These are phyloP conservation scores for Magnusiomyces tetraspermus DNA, from an alignment of 1,139 yeast genomes.

Conservation along the genomic window DNA sequence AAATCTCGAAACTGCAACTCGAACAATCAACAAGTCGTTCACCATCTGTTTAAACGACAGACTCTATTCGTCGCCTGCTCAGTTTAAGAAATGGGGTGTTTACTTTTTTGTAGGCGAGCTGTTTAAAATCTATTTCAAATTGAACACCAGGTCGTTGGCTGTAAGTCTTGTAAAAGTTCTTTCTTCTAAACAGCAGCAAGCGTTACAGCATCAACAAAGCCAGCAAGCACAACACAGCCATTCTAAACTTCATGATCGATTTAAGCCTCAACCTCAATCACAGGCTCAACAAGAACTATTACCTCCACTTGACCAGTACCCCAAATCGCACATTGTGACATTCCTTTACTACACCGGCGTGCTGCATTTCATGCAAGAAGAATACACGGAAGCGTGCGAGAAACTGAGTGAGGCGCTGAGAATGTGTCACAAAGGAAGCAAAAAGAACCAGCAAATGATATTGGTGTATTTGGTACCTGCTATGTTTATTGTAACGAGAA, in stretches of 20 bases:
- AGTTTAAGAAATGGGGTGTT: constrained; percentile 49
- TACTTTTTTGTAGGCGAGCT: constrained; percentile 67
- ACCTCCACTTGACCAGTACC: constrained; percentile 39
- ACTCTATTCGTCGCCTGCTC: constrained; percentile 8
- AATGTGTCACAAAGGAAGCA: constrained; percentile 27
- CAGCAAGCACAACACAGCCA: no score
- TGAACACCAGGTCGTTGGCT: no score
- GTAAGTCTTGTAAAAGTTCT: no score
- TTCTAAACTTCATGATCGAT: no score
- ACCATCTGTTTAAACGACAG: constrained; percentile 75
- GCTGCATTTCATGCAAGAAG: constrained; percentile 52
- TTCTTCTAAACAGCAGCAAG: no score
- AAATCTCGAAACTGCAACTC: constrained; percentile 2
- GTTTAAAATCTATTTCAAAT: constrained; percentile 62
- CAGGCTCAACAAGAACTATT: constrained; percentile 44
- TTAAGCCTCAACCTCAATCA: no score
- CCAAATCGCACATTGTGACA: constrained; percentile 47
- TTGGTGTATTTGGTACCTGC: constrained; percentile 33
- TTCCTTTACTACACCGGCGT: constrained; percentile 61
- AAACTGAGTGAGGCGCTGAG: constrained; percentile 43
- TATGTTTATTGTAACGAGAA: constrained; percentile 23
- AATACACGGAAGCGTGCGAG: constrained; percentile 43
- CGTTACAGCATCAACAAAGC: no score
- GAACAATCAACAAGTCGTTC: constrained; percentile 58
- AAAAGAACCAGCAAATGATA: constrained; percentile 32